Percentiles rank a stretch among this genome's conserved stretches.
phyloP scores from a whole-genome alignment of 164 flowering plant species.

The Vitis vinifera region DNA sequence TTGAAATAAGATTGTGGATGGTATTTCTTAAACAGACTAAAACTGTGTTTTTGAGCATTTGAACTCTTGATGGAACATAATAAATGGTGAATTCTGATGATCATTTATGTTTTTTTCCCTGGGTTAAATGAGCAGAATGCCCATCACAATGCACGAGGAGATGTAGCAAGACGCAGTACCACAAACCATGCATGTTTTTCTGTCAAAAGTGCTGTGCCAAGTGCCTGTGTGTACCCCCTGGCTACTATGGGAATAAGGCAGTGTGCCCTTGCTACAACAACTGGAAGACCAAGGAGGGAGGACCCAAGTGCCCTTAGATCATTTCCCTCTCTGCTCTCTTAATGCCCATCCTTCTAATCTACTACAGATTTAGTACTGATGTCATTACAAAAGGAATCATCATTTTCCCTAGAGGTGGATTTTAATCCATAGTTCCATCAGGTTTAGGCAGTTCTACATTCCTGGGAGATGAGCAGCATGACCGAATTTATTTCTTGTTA shows the following conservation, averaged over 20 bases:
- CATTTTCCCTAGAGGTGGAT: neutral
- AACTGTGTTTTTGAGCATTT: neutral
- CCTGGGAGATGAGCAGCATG: no score
- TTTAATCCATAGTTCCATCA: neutral
- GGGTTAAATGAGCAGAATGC: conserved; percentile 32
- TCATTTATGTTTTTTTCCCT: neutral
- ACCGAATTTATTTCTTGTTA: no score
- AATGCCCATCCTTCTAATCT: no score
- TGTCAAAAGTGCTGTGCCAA: conserved; percentile 41
- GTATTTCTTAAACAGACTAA: no score
- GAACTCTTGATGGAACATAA: neutral
- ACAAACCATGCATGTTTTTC: conserved; percentile 42
- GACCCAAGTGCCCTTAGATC: conserved; percentile 51
- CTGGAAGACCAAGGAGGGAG: conserved; percentile 64
- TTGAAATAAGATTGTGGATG: no score
- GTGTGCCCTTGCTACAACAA: conserved; percentile 59
- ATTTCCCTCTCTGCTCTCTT: no score
- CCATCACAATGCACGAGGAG: conserved; percentile 30
- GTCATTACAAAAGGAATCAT: no score
- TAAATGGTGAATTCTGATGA: neutral
- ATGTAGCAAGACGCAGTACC: conserved; percentile 39
- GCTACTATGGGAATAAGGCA: conserved; percentile 44
- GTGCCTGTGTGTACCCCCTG: conserved; percentile 57
- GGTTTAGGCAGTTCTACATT: neutral
- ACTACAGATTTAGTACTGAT: no score